phyloP scores from a whole-genome alignment of 148 eudicot genomes.

The Rhododendron henanense region DNA sequence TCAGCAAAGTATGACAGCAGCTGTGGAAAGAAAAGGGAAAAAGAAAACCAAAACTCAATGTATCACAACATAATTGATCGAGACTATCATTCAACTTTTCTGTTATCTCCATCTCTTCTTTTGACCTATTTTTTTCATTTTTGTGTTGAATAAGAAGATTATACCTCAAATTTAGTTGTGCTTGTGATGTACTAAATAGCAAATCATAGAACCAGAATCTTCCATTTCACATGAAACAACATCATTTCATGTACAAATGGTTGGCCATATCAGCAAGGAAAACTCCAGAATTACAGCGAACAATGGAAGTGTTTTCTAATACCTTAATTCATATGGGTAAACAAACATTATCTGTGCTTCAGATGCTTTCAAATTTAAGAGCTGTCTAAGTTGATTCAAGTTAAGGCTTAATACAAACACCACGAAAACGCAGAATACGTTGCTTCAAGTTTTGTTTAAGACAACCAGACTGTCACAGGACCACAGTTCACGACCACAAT shows the following conservation, averaged over 20 bases:
- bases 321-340: background rate
- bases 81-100: background rate
- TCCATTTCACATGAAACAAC: background rate
- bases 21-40: constrained; percentile 30
- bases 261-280: background rate
- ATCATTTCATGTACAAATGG: background rate
- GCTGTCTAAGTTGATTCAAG: constrained; percentile 1
- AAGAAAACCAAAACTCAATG: background rate
- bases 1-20: constrained; percentile 69
- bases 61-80: background rate
- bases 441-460: background rate
- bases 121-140: background rate
- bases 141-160: background rate
- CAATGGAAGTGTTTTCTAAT: background rate
- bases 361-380: background rate
- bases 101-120: background rate
- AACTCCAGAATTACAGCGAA: background rate
- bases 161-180: background rate
- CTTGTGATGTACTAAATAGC: background rate
- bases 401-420: background rate
- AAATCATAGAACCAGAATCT: background rate
- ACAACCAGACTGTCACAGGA: background rate
- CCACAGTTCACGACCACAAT: background rate
- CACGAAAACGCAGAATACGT: background rate
- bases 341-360: background rate